Evolutionary conservation across 176 grass and related monocot species (phyloP).

Genomic region (Dactylis glomerata): DNA sequence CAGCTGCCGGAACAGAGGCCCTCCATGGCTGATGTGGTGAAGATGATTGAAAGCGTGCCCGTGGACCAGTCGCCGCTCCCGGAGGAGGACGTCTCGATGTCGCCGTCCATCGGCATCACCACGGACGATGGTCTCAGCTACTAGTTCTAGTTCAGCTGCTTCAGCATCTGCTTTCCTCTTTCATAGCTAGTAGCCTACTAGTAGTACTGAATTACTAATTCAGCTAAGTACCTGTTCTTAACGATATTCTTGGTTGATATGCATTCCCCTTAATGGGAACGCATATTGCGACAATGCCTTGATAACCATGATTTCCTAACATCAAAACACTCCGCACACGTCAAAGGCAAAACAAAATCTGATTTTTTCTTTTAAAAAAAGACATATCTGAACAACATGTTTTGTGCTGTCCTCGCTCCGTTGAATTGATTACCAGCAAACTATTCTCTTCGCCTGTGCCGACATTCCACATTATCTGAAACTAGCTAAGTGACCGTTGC

Average conservation of each 20-base stretch:
- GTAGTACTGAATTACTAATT: no score
- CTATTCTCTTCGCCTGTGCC: no score
- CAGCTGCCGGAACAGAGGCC: constrained; percentile 61
- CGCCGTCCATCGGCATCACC: constrained; percentile 46
- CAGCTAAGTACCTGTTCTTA: background rate
- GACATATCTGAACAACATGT: background rate
- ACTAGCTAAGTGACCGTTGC: no score
- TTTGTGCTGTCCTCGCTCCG: background rate
- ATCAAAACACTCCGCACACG: background rate
- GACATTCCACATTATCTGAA: no score
- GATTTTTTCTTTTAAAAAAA: background rate
- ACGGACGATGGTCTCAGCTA: constrained; percentile 58
- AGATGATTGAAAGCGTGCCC: constrained; percentile 73
- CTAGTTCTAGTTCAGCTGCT: constrained; percentile 15
- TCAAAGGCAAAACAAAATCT: background rate
- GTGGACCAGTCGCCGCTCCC: constrained; percentile 51
- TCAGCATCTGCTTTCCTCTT: background rate
- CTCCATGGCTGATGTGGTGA: constrained; percentile 55
- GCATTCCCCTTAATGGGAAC: background rate
- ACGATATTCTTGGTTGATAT: background rate
- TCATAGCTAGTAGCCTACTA: background rate
- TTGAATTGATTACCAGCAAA: background rate
- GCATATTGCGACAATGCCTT: background rate
- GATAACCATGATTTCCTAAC: background rate
- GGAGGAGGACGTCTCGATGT: constrained; percentile 47